Evolutionary conservation across 176 grass and related monocot species (phyloP).

Genomic region (Ensete glaucum): DNA sequence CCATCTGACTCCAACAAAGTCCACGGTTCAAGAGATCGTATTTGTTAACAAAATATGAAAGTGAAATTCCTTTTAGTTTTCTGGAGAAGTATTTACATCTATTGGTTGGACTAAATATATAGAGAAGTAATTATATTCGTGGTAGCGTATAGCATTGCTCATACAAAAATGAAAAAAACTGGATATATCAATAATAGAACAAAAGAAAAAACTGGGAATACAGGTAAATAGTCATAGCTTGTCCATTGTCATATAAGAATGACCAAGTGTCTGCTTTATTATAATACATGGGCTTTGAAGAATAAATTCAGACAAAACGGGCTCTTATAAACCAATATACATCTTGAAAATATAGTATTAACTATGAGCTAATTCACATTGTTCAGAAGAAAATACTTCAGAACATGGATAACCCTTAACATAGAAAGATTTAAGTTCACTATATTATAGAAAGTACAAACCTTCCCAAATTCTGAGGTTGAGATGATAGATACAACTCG

Average conservation of each 20-base stretch:
- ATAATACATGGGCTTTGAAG: not conserved
- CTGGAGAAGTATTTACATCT: too few species aligned
- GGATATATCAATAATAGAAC: not conserved
- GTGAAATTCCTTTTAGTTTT: too few species aligned
- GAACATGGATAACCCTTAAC: not conserved
- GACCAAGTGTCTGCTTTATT: not conserved
- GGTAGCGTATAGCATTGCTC: too few species aligned
- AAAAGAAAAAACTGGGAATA: not conserved
- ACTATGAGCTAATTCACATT: not conserved
- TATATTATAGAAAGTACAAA: slow-evolving; percentile 22
- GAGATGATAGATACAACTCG: slow-evolving; percentile 80
- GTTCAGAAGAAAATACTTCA: not conserved
- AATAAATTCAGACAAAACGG: not conserved
- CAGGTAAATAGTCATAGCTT: not conserved
- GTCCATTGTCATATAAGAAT: not conserved
- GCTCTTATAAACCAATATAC: not conserved
- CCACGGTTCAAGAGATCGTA: too few species aligned
- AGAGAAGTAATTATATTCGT: too few species aligned
- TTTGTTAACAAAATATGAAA: too few species aligned
- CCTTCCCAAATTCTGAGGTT: slow-evolving; percentile 86
- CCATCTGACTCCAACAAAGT: too few species aligned
- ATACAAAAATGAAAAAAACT: not conserved
- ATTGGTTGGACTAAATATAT: too few species aligned
- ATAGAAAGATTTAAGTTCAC: not conserved
- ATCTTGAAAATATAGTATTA: not conserved